Percentiles rank a stretch among this genome's conserved stretches.
Conservation (phyloP, 2,329 filamentous ascomycete species). For the Pseudocercospora vitis region DNA sequence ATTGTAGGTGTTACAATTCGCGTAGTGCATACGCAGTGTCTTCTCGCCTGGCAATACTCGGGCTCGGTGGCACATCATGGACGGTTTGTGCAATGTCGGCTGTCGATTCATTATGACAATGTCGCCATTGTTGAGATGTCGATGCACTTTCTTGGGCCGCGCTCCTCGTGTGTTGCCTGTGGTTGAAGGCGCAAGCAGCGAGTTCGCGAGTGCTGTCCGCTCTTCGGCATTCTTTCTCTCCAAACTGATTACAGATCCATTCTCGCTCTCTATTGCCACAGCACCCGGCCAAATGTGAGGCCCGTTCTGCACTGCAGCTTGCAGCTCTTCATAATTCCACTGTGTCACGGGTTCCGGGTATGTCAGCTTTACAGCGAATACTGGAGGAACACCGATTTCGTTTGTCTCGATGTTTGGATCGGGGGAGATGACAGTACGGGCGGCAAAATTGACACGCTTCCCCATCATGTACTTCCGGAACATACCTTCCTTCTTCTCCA, state of each 20-base stretch:
- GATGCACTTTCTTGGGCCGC: slow-evolving; percentile 92
- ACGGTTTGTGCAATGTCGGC: slow-evolving; percentile 95
- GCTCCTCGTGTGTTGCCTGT: slow-evolving; percentile 67
- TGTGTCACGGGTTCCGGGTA: slow-evolving; percentile 97
- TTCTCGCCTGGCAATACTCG: slow-evolving; percentile 91
- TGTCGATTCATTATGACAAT: slow-evolving; percentile 99
- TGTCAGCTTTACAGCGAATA: slow-evolving; percentile 93
- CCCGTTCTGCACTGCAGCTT: slow-evolving; percentile 94
- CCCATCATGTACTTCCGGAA: slow-evolving; percentile 99
- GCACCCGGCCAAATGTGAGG: slow-evolving; percentile 92
- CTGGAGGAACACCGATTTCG: slow-evolving; percentile 96
- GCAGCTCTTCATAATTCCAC: slow-evolving; percentile 94
- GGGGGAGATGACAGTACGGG: slow-evolving; percentile 94
- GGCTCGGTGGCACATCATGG: slow-evolving; percentile 97
- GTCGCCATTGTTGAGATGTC: slow-evolving; percentile 93
- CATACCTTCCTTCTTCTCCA: slow-evolving; percentile 98
- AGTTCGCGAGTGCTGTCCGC: slow-evolving; percentile 84
- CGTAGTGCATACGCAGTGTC: slow-evolving; percentile 99
- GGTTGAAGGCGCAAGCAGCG: slow-evolving; percentile 81
- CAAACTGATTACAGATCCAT: slow-evolving; percentile 84
- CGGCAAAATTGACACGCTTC: slow-evolving; percentile 98
- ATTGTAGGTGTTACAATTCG: slow-evolving; percentile 99
- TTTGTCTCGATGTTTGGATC: slow-evolving; percentile 99
- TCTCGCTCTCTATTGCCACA: slow-evolving; percentile 91
- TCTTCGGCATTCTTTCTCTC: slow-evolving; percentile 86